phyloP scores from a whole-genome alignment of 2,329 filamentous ascomycete species.

The Cladosporium cucumerinum region DNA sequence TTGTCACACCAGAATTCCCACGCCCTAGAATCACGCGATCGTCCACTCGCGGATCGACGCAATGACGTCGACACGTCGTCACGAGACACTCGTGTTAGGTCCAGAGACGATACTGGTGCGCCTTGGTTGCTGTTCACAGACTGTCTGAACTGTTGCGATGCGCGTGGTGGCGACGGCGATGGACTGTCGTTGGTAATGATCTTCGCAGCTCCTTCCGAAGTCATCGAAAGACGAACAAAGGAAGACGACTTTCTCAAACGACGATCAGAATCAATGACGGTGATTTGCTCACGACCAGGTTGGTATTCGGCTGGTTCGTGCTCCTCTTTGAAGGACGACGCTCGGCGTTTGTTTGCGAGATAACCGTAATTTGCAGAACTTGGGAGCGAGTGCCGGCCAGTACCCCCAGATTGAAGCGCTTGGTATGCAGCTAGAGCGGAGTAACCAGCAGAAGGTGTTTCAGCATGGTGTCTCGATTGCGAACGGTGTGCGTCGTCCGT shows the following conservation, averaged over 20 bases:
- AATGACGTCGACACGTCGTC: neutral
- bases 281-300: neutral
- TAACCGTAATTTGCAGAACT: slow-evolving; percentile 12
- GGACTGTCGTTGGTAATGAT: slow-evolving; percentile 67
- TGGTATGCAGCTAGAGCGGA: slow-evolving; percentile 9
- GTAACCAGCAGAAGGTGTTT: slow-evolving; percentile 4
- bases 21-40: slow-evolving; percentile 80
- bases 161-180: slow-evolving; percentile 64
- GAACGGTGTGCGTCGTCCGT: neutral
- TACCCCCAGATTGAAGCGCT: neutral
- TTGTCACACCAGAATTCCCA: slow-evolving; percentile 91
- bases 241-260: slow-evolving; percentile 38
- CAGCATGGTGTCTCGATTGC: neutral
- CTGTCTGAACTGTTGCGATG: slow-evolving; percentile 24
- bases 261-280: neutral
- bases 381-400: slow-evolving; percentile 3
- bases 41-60: slow-evolving; percentile 55
- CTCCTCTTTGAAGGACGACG: slow-evolving; percentile 34
- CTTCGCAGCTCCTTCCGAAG: slow-evolving; percentile 86
- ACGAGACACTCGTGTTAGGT: neutral
- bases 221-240: slow-evolving; percentile 73
- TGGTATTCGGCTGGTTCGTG: neutral
- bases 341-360: slow-evolving; percentile 46
- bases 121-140: slow-evolving; percentile 10
- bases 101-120: slow-evolving; percentile 3